phyloP scores from a whole-genome alignment of 78 protist genomes.

The Pigoraptor vietnamica region DNA sequence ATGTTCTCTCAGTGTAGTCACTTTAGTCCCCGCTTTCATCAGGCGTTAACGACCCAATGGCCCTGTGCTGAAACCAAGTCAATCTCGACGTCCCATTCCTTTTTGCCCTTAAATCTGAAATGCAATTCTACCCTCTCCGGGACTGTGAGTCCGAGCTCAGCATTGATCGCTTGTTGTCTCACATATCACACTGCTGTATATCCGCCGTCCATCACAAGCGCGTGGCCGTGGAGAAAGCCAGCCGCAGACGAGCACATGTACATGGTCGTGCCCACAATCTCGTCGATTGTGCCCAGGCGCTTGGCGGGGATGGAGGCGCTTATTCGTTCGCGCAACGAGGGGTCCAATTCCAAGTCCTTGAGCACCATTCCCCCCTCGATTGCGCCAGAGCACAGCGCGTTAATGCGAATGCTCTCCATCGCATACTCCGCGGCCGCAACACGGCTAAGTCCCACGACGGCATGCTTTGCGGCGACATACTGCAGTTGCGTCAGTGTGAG shows the following conservation, averaged over 20 bases:
- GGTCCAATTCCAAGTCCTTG: neutral
- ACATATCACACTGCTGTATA: neutral
- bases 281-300: neutral
- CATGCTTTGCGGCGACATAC: neutral
- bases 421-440: neutral
- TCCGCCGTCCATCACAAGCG: neutral
- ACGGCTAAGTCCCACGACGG: neutral
- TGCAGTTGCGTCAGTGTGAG: neutral
- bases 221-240: neutral
- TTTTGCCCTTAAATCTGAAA: too few species aligned
- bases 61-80: too few species aligned
- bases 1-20: too few species aligned
- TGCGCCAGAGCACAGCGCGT: neutral
- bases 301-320: neutral
- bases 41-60: too few species aligned
- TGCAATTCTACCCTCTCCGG: too few species aligned
- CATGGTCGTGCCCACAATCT: neutral
- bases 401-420: neutral
- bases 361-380: neutral
- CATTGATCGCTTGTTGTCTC: too few species aligned
- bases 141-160: too few species aligned
- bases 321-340: neutral
- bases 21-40: too few species aligned
- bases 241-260: neutral
- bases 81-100: too few species aligned